Evolutionary conservation across 306 rosid species (phyloP).

Genomic region (Biancaea sappan): DNA sequence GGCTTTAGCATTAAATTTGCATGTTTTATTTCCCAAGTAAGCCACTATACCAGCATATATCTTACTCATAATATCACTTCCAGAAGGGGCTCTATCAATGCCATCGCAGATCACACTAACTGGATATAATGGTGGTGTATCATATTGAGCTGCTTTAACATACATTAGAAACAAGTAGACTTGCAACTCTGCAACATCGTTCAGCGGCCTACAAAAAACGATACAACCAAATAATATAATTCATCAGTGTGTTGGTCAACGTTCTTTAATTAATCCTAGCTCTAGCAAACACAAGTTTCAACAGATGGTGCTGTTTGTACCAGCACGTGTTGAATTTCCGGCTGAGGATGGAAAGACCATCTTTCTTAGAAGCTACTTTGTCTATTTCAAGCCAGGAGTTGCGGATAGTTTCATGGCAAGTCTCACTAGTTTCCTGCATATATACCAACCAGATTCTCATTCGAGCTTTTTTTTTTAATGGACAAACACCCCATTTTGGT

Average conservation of each 20-base stretch:
- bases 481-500: no score
- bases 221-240: neutral
- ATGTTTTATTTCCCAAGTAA: conserved; percentile 43
- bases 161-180: conserved; percentile 36
- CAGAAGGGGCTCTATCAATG: conserved; percentile 55
- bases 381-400: conserved; percentile 67
- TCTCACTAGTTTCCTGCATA: conserved; percentile 43
- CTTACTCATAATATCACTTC: conserved; percentile 43
- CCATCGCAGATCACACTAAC: conserved; percentile 59
- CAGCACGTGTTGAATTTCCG: conserved; percentile 55
- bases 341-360: conserved; percentile 61
- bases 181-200: conserved; percentile 38
- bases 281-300: no score
- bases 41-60: conserved; percentile 68
- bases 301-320: conserved; percentile 23
- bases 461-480: neutral
- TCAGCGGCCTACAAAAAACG: conserved; percentile 51
- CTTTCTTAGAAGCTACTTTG: conserved; percentile 38
- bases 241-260: neutral
- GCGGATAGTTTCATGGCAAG: conserved; percentile 45
- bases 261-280: conserved; percentile 38
- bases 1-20: conserved; percentile 52
- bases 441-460: conserved; percentile 23
- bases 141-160: conserved; percentile 59
- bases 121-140: conserved; percentile 59